Evolutionary conservation across 352 stramenopile genomes (phyloP), one percentile per base, ranked within the genome.

Genomic region (Peronospora belbahrii): DNA sequence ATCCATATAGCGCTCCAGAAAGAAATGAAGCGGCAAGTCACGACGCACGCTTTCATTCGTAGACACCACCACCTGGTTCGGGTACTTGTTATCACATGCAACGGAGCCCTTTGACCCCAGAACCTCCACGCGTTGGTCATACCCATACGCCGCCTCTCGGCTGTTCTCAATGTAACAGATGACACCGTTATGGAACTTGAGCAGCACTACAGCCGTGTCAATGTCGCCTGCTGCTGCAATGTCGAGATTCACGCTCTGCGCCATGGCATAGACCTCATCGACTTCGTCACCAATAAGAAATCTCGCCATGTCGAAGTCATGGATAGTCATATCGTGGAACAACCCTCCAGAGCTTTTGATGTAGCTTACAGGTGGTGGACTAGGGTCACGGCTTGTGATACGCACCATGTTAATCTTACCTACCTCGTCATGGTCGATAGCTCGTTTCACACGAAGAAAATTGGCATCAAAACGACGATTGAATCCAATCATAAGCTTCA

Each of bases 401-500:
- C 77, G 74, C 13, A 85, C 15, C 74, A 93, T 90, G 49, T 91
- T 91, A 8, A 94, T 63, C 19, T 90, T 74, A 37, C 90, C 90
- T 23, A 97, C 74, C 72, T 97, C 90, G 20, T 88, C 88, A 4
- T 65, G 65, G 18, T 67, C 59, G 36, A 98, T 82, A 0, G 83
- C 85, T 18, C 73, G 39, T 49, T 83, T 87, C 10, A 97, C 74
- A 42, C 93, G 85, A 7, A 75, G 61, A 50, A 97, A 97, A 68
- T 98, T 97, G 36, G 88, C 78, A 65, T 97, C 89, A 46, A 97
- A 97, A 24, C 93, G 83, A 14, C 93, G 83, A 43, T 98, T 85
- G 44, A 98, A 88, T 1, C 74, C 93, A 50, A 95, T 94, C 90
- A 98, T 97, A 27, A 98, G 65, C 70, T 97, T 97, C n/a, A 98